Percentiles rank a stretch among this genome's conserved stretches.
Evolutionary conservation across 2,329 filamentous ascomycete species (phyloP).

Genomic region (Hysterium pulicare): DNA sequence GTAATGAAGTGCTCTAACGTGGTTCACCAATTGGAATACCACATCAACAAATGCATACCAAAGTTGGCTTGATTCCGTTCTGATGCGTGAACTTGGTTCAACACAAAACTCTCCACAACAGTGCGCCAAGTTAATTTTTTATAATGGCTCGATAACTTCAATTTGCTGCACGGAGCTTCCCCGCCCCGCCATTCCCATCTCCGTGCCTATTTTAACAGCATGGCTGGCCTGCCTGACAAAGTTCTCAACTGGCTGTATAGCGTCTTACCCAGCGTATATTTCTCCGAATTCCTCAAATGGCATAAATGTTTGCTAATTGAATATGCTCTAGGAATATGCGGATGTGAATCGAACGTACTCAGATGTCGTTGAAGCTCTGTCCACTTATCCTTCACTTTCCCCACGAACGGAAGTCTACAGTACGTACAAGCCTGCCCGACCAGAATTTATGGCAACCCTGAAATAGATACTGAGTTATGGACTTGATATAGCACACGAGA

Average conservation of each 20-base stretch:
- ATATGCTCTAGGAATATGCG: slow-evolving; percentile 70
- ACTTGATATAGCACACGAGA: slow-evolving; percentile 69
- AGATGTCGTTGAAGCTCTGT: slow-evolving; percentile 79
- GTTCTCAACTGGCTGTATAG: slow-evolving; percentile 95
- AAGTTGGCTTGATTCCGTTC: too few species aligned
- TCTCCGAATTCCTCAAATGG: neutral
- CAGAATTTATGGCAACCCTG: slow-evolving; percentile 1
- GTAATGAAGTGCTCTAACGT: too few species aligned
- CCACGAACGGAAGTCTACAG: slow-evolving; percentile 95
- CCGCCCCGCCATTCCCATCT: slow-evolving; percentile 18
- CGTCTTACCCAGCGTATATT: slow-evolving; percentile 60
- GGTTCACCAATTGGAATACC: too few species aligned
- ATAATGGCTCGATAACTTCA: slow-evolving; percentile 7
- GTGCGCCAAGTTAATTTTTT: slow-evolving; percentile 19
- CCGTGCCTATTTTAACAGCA: slow-evolving; percentile 26
- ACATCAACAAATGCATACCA: too few species aligned
- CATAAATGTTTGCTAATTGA: slow-evolving; percentile 4
- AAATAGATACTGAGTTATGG: slow-evolving; percentile 18
- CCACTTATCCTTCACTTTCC: slow-evolving; percentile 73
- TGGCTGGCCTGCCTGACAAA: slow-evolving; percentile 76
- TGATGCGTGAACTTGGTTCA: too few species aligned
- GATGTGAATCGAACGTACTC: slow-evolving; percentile 91
- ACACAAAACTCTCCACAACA: too few species aligned
- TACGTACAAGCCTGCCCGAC: slow-evolving; percentile 44
- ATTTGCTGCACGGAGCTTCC: slow-evolving; percentile 19